Percentiles rank a stretch among this genome's conserved stretches.
These are phyloP conservation scores for Fraxinus excelsior DNA, from an alignment of 257 asterid genomes.

Conservation along the genomic window DNA sequence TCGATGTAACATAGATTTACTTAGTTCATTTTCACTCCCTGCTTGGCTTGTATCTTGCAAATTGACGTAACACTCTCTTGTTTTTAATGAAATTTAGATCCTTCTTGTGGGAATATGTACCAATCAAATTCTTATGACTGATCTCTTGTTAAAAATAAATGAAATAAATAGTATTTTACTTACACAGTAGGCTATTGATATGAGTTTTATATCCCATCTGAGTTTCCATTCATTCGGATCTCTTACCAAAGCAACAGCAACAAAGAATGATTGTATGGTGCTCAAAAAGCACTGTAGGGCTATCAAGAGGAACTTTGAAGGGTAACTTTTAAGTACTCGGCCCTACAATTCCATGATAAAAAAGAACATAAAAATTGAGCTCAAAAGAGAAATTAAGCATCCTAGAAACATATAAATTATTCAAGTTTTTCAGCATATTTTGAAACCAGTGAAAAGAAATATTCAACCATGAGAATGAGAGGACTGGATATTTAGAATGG, in stretches of 20 bases:
- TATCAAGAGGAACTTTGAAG: constrained; percentile 73
- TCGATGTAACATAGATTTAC: too few relatives aligned
- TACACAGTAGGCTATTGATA: constrained; percentile 75
- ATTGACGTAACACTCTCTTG: too few relatives aligned
- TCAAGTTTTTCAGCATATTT: too few relatives aligned
- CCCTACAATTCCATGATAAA: constrained; percentile 35
- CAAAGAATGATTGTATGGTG: constrained; percentile 62
- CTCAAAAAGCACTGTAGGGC: constrained; percentile 69
- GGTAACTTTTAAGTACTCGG: constrained; percentile 48
- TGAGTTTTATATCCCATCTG: constrained; percentile 60
- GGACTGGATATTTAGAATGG: too few relatives aligned
- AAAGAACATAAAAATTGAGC: neutral
- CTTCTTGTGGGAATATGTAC: too few relatives aligned
- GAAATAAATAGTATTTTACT: constrained; percentile 23
- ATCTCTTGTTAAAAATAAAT: neutral
- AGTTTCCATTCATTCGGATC: constrained; percentile 67
- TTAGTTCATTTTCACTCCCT: too few relatives aligned
- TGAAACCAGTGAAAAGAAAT: too few relatives aligned
- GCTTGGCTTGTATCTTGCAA: too few relatives aligned
- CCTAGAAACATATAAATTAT: too few relatives aligned
- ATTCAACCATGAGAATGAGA: too few relatives aligned
- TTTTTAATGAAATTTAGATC: too few relatives aligned
- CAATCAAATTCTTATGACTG: too few relatives aligned
- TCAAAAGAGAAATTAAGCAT: neutral
- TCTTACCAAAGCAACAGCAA: constrained; percentile 62